These are phyloP conservation scores for Poa pratensis DNA, from an alignment of 176 grass and related monocot genomes.

Conservation along the genomic window DNA sequence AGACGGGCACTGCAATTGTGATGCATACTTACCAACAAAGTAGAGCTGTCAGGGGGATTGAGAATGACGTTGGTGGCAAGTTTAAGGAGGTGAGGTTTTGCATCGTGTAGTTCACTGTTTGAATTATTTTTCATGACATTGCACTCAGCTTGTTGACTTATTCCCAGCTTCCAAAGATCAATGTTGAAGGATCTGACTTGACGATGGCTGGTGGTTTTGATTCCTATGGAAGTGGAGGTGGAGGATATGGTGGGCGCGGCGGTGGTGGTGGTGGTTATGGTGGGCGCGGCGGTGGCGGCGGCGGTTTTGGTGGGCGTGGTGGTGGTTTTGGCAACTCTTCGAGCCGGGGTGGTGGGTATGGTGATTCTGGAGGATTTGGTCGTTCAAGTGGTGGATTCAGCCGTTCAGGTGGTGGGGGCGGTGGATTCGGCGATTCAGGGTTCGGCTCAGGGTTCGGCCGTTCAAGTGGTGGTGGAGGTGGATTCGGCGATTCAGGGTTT, in stretches of 20 bases:
- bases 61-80: conserved; percentile 73
- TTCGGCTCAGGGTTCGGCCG: conserved; percentile 46
- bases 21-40: conserved; percentile 69
- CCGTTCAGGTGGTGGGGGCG: conserved; percentile 12
- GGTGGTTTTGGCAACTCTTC: conserved; percentile 48
- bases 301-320: conserved; percentile 42
- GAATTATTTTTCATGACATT: conserved; percentile 19
- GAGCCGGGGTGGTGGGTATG: conserved; percentile 39
- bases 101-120: not conserved
- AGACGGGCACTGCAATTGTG: conserved; percentile 84
- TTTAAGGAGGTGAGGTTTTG: conserved; percentile 73
- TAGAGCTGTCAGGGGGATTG: conserved; percentile 65
- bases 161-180: conserved; percentile 79
- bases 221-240: conserved; percentile 56
- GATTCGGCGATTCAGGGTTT: conserved; percentile 29
- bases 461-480: conserved; percentile 48
- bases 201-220: conserved; percentile 57
- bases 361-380: conserved; percentile 40
- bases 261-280: conserved; percentile 29
- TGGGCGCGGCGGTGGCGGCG: conserved; percentile 42
- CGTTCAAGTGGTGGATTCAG: conserved; percentile 45
- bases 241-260: not conserved
- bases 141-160: conserved; percentile 13
- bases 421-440: conserved; percentile 47
- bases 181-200: conserved; percentile 69